Evolutionary conservation across 768 basidiomycete species (phyloP).

Genomic region (Pleurotus eryngii): DNA sequence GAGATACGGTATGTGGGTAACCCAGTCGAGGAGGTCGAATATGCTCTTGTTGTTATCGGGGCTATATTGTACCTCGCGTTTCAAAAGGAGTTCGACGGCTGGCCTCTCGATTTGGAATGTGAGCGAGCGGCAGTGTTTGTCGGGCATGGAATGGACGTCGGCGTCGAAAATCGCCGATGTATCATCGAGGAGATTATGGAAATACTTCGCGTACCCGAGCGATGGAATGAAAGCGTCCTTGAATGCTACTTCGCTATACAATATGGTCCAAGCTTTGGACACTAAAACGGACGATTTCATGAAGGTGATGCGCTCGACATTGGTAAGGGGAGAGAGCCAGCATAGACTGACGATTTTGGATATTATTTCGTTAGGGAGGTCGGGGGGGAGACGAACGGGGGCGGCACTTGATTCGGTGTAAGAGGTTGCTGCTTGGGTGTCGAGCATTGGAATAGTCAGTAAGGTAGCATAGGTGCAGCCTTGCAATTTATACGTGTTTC

Average conservation of each 20-base stretch:
- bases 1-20: conserved; percentile 17
- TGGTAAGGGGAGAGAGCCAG: conserved; percentile 30
- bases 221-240: conserved; percentile 31
- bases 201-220: conserved; percentile 23
- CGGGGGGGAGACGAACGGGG: too few relatives aligned
- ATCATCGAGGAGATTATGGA: conserved; percentile 23
- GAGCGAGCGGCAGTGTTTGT: conserved; percentile 29
- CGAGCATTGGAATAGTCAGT: too few relatives aligned
- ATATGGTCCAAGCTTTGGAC: conserved; percentile 28
- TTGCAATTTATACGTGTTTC: too few relatives aligned
- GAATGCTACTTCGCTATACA: conserved; percentile 28
- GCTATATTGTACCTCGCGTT: background rate
- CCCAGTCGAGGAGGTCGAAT: conserved; percentile 24
- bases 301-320: conserved; percentile 28
- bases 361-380: conserved; percentile 34
- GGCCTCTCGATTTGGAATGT: conserved; percentile 28
- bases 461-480: too few relatives aligned
- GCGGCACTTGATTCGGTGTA: too few relatives aligned
- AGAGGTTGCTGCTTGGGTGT: too few relatives aligned
- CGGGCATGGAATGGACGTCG: conserved; percentile 11
- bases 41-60: conserved; percentile 8
- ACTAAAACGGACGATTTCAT: conserved; percentile 28
- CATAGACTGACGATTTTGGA: conserved; percentile 29
- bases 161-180: conserved; percentile 13
- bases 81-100: background rate